Conservation (phyloP, 352 stramenopile species). For the Pythium insidiosum region DNA sequence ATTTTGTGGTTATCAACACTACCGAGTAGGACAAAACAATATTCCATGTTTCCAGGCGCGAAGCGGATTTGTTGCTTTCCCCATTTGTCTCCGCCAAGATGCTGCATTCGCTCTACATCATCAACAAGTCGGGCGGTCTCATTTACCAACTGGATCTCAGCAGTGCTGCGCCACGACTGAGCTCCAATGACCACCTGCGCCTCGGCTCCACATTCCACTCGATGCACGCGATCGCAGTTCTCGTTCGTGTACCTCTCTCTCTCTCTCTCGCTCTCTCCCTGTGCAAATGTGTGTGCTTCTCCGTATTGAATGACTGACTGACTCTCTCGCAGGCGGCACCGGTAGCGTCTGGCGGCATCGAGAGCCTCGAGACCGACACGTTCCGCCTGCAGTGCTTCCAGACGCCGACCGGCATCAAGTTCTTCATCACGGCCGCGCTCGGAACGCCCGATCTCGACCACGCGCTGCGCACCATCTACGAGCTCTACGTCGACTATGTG, state of each 20-base stretch:
- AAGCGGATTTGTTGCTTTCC: too few relatives aligned
- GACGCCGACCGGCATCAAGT: constrained; percentile 89
- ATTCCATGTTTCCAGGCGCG: too few relatives aligned
- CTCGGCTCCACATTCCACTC: constrained; percentile 93
- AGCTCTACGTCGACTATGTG: constrained; percentile 94
- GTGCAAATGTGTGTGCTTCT: background rate
- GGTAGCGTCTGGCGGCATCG: constrained; percentile 79
- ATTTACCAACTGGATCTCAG: constrained; percentile 92
- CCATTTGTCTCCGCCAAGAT: constrained; percentile 26
- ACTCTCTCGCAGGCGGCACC: constrained; percentile 50
- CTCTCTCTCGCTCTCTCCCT: too few relatives aligned
- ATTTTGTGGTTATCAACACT: background rate
- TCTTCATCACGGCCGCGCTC: constrained; percentile 89
- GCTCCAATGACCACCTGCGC: constrained; percentile 88
- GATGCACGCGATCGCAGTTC: constrained; percentile 88
- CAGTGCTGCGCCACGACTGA: constrained; percentile 72
- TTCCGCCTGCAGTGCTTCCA: constrained; percentile 91
- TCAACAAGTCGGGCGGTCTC: constrained; percentile 91
- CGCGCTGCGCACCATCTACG: constrained; percentile 86
- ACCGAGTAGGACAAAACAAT: constrained; percentile 6
- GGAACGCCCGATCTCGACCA: constrained; percentile 78
- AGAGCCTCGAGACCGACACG: constrained; percentile 88
- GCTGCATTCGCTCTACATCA: constrained; percentile 91
- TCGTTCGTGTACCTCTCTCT: constrained; percentile 41
- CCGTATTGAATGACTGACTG: background rate